Base-by-base conservation (phyloP, 768 basidiomycete genomes). In the Rhizopogon vulgaris region DNA sequence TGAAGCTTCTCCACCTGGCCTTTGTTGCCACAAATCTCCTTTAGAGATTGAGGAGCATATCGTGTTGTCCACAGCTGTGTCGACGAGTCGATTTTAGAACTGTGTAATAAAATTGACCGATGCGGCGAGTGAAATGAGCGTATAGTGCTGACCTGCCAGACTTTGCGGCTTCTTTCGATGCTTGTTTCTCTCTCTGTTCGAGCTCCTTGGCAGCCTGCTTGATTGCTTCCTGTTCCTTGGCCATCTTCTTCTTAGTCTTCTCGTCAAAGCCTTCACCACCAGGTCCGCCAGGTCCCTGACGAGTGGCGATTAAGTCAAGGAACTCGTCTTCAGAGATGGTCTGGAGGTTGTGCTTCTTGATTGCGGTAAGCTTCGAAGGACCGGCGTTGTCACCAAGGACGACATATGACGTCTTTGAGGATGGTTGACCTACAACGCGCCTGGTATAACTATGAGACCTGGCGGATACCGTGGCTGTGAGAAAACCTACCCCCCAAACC, bases 1-100 rank as follows among this genome's bases (percentile, higher is more conserved):
- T 84, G 83, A 3, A 99, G 71, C 61, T 92, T 93, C 69, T 98
- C 94, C 1, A 98, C 86, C 49, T 84, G 79, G 0, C 82, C 78
- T 69, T 98, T 98, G 73, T 98, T 99, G 7, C 96, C 96, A 55
- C 94, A 97, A 15, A 99, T 80, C 52, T 99, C 93, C 60, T 90
- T 94, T 51, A 94, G 57, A 2, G 76, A 78, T 56, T 85, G 82
- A 1, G 96, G 96, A 0, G 96, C 95, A 64, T 99, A 99, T 9
- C 93, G 84, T 30, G 85, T 87, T 37, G 96, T 97, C 96, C 96
- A 98, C 1, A 98, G 75, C 64, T 95, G 92, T 3, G 78, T 75
- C 1, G 72, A 73, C 3, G 74, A 69, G 57, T 83, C 77, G 1
- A 69, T 48, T 28, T 73, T 73, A 41, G 63, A 53, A 22, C 68